A percentile compares a stretch with the other conserved stretches of the same genome.
Evolutionary conservation across 2,329 filamentous ascomycete species (phyloP).

Genomic region (Phyllachora maydis): DNA sequence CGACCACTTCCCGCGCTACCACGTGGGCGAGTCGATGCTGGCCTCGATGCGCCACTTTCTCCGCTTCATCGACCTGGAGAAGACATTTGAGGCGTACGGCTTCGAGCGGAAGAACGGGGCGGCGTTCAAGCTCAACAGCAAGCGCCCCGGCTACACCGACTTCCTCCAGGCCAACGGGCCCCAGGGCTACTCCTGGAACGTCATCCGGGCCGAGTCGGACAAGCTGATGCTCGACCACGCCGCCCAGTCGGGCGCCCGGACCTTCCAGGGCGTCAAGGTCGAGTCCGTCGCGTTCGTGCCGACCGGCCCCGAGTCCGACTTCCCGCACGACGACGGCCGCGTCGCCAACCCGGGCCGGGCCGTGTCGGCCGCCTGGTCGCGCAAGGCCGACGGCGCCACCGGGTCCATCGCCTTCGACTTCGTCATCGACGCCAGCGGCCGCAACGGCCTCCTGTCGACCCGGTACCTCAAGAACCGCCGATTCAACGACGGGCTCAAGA

Average conservation of each 20-base stretch:
- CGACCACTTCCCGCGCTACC: constrained; percentile 13
- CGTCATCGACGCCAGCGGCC: constrained; percentile 24
- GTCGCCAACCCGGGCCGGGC: constrained; percentile 9
- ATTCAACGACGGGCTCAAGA: constrained; percentile 25
- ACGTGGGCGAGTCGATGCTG: constrained; percentile 16
- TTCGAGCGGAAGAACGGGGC: constrained; percentile 20
- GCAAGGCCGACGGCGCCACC: constrained; percentile 11
- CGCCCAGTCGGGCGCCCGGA: constrained; percentile 14
- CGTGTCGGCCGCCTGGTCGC: constrained; percentile 13
- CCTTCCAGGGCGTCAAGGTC: constrained; percentile 18
- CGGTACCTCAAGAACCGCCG: constrained; percentile 25
- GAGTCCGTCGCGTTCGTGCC: constrained; percentile 12
- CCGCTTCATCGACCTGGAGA: constrained; percentile 19
- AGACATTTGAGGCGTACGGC: constrained; percentile 16
- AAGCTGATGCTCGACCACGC: constrained; percentile 22
- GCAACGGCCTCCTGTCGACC: constrained; percentile 20
- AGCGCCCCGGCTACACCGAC: constrained; percentile 15
- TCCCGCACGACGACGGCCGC: constrained; percentile 1
- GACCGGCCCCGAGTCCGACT: not conserved
- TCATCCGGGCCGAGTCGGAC: constrained; percentile 23
- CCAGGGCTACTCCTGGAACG: constrained; percentile 19
- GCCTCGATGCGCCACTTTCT: constrained; percentile 19
- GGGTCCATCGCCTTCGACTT: constrained; percentile 23
- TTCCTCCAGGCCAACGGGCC: constrained; percentile 18
- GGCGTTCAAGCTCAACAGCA: constrained; percentile 15